Evolutionary conservation across 805 yeast species (phyloP).

Genomic region (Kazachstania kunashirensis): DNA sequence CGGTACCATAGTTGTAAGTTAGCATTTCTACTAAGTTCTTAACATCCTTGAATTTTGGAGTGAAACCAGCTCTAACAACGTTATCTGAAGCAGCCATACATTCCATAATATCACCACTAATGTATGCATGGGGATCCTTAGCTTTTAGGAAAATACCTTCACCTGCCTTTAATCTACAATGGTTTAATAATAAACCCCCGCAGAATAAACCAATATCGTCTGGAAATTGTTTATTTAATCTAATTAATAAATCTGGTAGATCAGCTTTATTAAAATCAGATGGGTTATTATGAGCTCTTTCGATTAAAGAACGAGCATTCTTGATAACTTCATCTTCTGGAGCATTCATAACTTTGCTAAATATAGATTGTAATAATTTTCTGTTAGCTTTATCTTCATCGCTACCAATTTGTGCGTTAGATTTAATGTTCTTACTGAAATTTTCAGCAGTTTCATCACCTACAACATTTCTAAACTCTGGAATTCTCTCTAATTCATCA

Average conservation of each 20-base stretch:
- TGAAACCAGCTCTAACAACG: conserved; percentile 96
- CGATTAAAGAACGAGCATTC: conserved; percentile 56
- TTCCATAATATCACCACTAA: conserved; percentile 93
- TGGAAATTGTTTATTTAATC: conserved; percentile 83
- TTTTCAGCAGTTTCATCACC: conserved; percentile 49
- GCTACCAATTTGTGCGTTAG: conserved; percentile 38
- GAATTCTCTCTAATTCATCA: conserved; percentile 55
- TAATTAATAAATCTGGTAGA: conserved; percentile 62
- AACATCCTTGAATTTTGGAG: conserved; percentile 98
- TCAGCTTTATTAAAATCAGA: conserved; percentile 41
- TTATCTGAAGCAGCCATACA: conserved; percentile 99
- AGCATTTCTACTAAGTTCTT: conserved; percentile 80
- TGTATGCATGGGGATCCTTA: conserved; percentile 96
- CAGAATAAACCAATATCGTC: conserved; percentile 91
- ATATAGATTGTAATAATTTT: conserved; percentile 60
- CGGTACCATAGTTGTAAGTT: conserved; percentile 81
- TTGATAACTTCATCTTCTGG: conserved; percentile 46
- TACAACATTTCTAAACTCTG: conserved; percentile 66
- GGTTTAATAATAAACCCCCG: conserved; percentile 88
- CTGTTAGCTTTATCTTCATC: conserved; percentile 50
- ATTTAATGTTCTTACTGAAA: conserved; percentile 42
- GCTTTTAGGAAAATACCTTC: conserved; percentile 96
- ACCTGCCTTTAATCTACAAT: conserved; percentile 71
- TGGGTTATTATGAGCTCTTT: conserved; percentile 52
- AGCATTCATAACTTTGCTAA: conserved; percentile 77